These are phyloP conservation scores for Saccharomyces hybrid DNA, from an alignment of 1,139 yeast genomes.

Conservation along the genomic window DNA sequence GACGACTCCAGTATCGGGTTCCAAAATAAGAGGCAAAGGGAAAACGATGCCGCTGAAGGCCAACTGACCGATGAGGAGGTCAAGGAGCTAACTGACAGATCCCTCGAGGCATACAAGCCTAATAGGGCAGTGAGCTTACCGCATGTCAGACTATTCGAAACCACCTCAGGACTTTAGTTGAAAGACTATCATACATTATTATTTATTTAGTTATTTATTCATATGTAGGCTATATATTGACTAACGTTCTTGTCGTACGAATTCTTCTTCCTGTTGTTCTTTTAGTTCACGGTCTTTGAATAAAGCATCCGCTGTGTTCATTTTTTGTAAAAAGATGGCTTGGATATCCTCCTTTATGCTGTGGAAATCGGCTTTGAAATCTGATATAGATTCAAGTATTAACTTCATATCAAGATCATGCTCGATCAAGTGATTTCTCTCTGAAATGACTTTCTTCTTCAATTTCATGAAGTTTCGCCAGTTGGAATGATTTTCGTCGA, in stretches of 20 bases:
- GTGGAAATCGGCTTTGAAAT: background rate
- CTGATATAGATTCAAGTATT: background rate
- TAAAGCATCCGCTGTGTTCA: background rate
- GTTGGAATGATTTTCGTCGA: constrained; percentile 12
- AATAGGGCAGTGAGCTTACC: constrained; percentile 22
- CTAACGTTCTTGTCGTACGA: background rate
- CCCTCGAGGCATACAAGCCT: constrained; percentile 38
- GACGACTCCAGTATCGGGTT: constrained; percentile 30
- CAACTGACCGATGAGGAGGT: constrained; percentile 39
- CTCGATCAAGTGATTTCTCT: constrained; percentile 49
- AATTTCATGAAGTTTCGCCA: constrained; percentile 27
- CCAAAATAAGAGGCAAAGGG: constrained; percentile 11
- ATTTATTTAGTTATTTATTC: background rate
- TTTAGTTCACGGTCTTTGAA: background rate
- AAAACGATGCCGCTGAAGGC: constrained; percentile 17
- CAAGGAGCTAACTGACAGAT: constrained; percentile 48
- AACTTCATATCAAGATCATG: constrained; percentile 18
- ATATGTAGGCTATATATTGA: background rate
- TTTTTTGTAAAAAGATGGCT: background rate
- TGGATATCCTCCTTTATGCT: background rate
- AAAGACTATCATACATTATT: background rate
- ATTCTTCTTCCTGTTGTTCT: background rate
- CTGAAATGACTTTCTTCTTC: constrained; percentile 20
- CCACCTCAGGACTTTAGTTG: constrained; percentile 20
- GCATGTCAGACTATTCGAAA: constrained; percentile 29